A percentile compares a stretch with the other conserved stretches of the same genome.
Evolutionary conservation across 2,329 filamentous ascomycete species (phyloP).

Genomic region (Fusarium lateritium): DNA sequence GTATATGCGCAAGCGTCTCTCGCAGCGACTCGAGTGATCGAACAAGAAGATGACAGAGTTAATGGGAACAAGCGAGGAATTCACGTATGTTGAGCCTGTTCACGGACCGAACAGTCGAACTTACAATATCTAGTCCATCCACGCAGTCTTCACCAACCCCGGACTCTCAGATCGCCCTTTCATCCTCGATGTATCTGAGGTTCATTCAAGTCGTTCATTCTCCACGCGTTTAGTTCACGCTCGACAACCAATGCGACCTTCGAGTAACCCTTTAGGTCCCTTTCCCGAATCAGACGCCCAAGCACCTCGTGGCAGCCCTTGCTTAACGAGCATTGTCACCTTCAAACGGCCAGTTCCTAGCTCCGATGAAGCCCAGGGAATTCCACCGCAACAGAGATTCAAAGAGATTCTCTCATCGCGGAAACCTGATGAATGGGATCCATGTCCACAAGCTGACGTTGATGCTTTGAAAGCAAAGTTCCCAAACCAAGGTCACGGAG

Average conservation of each 20-base stretch:
- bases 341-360: constrained; percentile 62
- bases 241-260: constrained; percentile 61
- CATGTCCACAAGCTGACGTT: constrained; percentile 63
- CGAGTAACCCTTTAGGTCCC: constrained; percentile 53
- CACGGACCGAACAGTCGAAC: not conserved
- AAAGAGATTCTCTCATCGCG: constrained; percentile 57
- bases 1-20: constrained; percentile 57
- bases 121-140: constrained; percentile 63
- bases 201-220: constrained; percentile 64
- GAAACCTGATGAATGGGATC: constrained; percentile 60
- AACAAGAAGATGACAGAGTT: constrained; percentile 50
- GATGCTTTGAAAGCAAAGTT: constrained; percentile 56
- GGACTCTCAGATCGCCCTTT: constrained; percentile 66
- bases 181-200: constrained; percentile 63
- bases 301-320: constrained; percentile 58
- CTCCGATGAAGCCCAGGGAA: constrained; percentile 57
- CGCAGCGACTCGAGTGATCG: constrained; percentile 54
- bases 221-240: constrained; percentile 65
- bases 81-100: constrained; percentile 53
- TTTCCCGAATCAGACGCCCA: constrained; percentile 59
- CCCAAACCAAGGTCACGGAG: constrained; percentile 57
- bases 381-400: constrained; percentile 61
- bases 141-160: constrained; percentile 68
- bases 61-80: constrained; percentile 51
- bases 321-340: constrained; percentile 67